Percentiles rank a stretch among this genome's conserved stretches.
phyloP scores from a whole-genome alignment of 352 stramenopile genomes.

The Globisporangium orthogonon region DNA sequence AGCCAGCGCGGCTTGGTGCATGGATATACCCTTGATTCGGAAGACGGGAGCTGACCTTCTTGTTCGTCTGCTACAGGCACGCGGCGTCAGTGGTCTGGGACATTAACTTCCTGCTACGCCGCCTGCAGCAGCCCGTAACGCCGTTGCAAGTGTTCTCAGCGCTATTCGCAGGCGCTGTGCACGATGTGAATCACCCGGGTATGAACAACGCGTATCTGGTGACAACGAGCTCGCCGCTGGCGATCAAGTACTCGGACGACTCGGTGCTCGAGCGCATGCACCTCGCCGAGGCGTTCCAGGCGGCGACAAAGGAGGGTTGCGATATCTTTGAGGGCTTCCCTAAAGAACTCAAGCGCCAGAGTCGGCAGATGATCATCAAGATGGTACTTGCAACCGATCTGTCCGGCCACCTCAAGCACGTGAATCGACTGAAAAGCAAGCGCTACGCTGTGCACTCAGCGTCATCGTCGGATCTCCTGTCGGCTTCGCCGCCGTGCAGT shows the following conservation, averaged over 20 bases:
- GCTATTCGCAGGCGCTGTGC: slow-evolving; percentile 84
- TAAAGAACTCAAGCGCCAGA: slow-evolving; percentile 38
- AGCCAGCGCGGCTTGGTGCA: slow-evolving; percentile 4
- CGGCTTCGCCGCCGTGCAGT: slow-evolving; percentile 2
- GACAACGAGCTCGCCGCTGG: slow-evolving; percentile 73
- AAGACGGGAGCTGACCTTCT: background rate
- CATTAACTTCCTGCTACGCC: slow-evolving; percentile 58
- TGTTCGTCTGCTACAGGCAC: slow-evolving; percentile 25
- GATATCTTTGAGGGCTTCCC: slow-evolving; percentile 64
- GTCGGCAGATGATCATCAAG: slow-evolving; percentile 66
- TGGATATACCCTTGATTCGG: background rate
- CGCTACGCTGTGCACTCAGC: slow-evolving; percentile 34
- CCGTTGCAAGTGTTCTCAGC: slow-evolving; percentile 66
- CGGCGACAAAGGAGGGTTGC: slow-evolving; percentile 54
- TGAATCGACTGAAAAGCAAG: slow-evolving; percentile 76
- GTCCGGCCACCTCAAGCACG: slow-evolving; percentile 63
- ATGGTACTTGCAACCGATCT: slow-evolving; percentile 85
- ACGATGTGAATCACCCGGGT: slow-evolving; percentile 92
- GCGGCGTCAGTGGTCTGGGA: slow-evolving; percentile 68
- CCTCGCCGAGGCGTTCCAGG: slow-evolving; percentile 61
- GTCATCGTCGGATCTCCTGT: slow-evolving; percentile 21
- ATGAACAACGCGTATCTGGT: slow-evolving; percentile 91
- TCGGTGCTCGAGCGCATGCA: slow-evolving; percentile 88
- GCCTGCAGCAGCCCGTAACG: slow-evolving; percentile 28
- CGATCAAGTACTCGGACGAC: slow-evolving; percentile 91